A percentile compares a stretch with the other conserved stretches of the same genome.
Conservation (phyloP, 805 yeast species). For the Debaryomyces prosopidis region DNA sequence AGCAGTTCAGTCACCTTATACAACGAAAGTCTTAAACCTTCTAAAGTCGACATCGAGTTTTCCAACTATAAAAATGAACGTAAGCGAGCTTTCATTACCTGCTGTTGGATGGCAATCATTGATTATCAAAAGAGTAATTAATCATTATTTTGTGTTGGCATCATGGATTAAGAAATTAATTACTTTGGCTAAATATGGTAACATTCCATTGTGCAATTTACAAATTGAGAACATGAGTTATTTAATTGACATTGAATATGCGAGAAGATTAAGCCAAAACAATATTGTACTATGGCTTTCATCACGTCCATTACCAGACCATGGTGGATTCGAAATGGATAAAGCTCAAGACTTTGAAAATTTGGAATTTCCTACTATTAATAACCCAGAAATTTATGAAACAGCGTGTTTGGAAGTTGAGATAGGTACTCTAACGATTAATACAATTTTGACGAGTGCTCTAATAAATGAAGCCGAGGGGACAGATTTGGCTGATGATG, state of each 20-base stretch:
- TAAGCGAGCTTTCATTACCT: conserved; percentile 61
- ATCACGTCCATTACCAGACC: conserved; percentile 72
- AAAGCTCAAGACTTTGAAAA: conserved; percentile 53
- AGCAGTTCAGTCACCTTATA: conserved; percentile 72
- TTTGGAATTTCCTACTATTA: conserved; percentile 67
- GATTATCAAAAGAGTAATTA: conserved; percentile 62
- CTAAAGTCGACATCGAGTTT: conserved; percentile 52
- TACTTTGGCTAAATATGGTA: conserved; percentile 66
- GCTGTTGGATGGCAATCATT: conserved; percentile 81
- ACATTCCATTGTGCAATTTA: conserved; percentile 85
- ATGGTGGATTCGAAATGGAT: conserved; percentile 79
- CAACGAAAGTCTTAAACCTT: conserved; percentile 45
- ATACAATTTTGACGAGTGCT: conserved; percentile 83
- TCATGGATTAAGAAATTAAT: conserved; percentile 70
- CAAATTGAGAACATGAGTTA: conserved; percentile 75
- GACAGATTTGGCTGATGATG: conserved; percentile 62
- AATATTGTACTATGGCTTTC: conserved; percentile 95
- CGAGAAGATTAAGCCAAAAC: conserved; percentile 66
- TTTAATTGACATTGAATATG: conserved; percentile 83
- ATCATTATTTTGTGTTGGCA: conserved; percentile 72
- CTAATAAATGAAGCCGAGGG: conserved; percentile 88
- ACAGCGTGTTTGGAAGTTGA: conserved; percentile 77
- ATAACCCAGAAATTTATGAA: conserved; percentile 76
- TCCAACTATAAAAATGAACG: conserved; percentile 63
- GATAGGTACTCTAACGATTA: conserved; percentile 76